phyloP scores from a whole-genome alignment of 306 rosid species.

The Lathyrus aphaca region DNA sequence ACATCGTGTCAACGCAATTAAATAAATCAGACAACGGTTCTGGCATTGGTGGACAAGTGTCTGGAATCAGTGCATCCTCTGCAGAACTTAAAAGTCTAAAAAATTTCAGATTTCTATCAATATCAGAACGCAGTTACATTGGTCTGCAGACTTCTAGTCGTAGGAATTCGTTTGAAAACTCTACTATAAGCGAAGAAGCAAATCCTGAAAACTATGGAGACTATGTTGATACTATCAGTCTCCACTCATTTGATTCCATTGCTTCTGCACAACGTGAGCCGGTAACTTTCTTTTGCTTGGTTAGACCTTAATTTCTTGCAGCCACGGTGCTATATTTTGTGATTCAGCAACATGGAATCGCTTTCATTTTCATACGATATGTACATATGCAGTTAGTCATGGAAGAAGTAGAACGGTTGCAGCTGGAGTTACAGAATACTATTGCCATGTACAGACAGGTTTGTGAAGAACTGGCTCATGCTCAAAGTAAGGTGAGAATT shows the following conservation, averaged over 20 bases:
- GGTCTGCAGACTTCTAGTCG: constrained; percentile 49
- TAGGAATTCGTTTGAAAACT: constrained; percentile 37
- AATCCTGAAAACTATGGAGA: constrained; percentile 43
- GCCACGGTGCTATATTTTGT: constrained; percentile 15
- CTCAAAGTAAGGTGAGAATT: constrained; percentile 73
- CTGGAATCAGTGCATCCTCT: constrained; percentile 43
- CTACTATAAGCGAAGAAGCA: constrained; percentile 45
- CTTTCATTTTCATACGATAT: constrained; percentile 35
- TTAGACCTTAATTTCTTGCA: constrained; percentile 6
- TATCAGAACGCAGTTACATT: constrained; percentile 52
- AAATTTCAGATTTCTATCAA: constrained; percentile 49
- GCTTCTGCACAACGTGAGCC: constrained; percentile 54
- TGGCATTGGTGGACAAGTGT: constrained; percentile 43
- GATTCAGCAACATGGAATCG: constrained; percentile 13
- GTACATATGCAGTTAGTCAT: constrained; percentile 51
- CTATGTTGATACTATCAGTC: constrained; percentile 45
- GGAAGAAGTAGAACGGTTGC: constrained; percentile 65
- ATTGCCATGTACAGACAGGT: constrained; percentile 72
- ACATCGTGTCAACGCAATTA: constrained; percentile 41
- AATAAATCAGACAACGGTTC: constrained; percentile 40
- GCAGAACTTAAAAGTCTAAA: constrained; percentile 38
- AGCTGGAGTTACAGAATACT: constrained; percentile 75
- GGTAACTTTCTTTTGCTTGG: constrained; percentile 45
- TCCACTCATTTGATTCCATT: constrained; percentile 46
- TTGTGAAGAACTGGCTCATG: constrained; percentile 76